phyloP scores from a whole-genome alignment of 805 yeast species.

The Clavispora fructus region DNA sequence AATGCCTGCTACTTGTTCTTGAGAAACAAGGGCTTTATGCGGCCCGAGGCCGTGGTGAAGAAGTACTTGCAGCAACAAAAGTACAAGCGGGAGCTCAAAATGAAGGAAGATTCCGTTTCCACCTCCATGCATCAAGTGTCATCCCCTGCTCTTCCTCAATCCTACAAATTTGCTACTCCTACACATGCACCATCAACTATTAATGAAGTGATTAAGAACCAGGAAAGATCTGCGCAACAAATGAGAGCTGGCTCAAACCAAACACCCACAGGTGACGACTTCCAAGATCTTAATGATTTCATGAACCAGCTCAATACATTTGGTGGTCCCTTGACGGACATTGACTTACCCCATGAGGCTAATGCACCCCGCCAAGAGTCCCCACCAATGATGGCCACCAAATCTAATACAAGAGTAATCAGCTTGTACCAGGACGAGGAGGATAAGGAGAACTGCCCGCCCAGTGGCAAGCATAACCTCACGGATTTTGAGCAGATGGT shows the following conservation, averaged over 20 bases:
- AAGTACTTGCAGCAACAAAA: constrained; percentile 41
- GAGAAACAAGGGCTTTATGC: constrained; percentile 39
- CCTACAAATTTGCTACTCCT: constrained; percentile 34
- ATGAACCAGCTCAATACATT: constrained; percentile 31
- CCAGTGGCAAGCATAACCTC: constrained; percentile 5
- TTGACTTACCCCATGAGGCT: constrained; percentile 31
- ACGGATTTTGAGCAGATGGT: constrained; percentile 22
- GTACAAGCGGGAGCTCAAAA: constrained; percentile 33
- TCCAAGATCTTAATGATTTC: constrained; percentile 35
- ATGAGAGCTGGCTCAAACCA: constrained; percentile 6
- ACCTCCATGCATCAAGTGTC: constrained; percentile 3
- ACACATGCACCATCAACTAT: constrained; percentile 35
- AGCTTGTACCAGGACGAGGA: constrained; percentile 41
- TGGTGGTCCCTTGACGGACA: constrained; percentile 45
- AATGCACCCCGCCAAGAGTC: constrained; percentile 22
- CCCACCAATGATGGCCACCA: constrained; percentile 51
- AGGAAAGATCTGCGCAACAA: constrained; percentile 1
- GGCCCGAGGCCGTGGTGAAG: constrained; percentile 42
- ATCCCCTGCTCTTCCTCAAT: constrained; percentile 11
- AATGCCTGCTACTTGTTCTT: constrained; percentile 42
- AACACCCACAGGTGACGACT: constrained; percentile 13
- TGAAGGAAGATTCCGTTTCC: constrained; percentile 19
- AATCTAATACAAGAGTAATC: constrained; percentile 49
- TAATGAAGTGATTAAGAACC: constrained; percentile 29
- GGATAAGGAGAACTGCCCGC: constrained; percentile 25